These are phyloP conservation scores for Musa balbisiana DNA, from an alignment of 202 grass and related monocot genomes.

Conservation along the genomic window DNA sequence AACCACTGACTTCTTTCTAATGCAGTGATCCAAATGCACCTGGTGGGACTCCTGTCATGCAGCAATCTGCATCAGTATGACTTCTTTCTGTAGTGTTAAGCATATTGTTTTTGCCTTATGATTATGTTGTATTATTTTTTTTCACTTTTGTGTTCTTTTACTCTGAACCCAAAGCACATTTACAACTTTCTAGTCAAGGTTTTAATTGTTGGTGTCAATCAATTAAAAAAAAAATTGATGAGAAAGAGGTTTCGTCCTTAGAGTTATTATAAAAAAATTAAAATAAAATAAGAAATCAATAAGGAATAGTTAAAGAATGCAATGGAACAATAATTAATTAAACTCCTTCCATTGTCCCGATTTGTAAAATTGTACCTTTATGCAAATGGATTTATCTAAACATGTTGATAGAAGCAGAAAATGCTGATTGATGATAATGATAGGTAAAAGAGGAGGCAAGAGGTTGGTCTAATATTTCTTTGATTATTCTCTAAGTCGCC, in stretches of 20 bases:
- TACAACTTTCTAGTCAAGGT: not conserved
- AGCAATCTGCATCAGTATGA: conserved; percentile 81
- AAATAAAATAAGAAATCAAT: not conserved
- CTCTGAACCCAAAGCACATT: not conserved
- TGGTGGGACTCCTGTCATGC: conserved; percentile 97
- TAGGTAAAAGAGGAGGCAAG: no score
- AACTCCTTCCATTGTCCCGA: no score
- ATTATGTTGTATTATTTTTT: not conserved
- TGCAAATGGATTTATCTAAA: no score
- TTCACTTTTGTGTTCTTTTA: not conserved
- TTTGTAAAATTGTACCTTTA: no score
- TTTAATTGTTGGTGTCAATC: not conserved
- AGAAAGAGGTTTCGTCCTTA: not conserved
- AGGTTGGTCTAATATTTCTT: no score
- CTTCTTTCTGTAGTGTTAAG: conserved; percentile 21
- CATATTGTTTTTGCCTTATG: conserved; percentile 11
- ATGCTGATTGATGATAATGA: no score
- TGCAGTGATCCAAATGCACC: conserved; percentile 91
- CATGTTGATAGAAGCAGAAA: no score
- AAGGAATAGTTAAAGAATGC: no score
- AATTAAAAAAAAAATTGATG: not conserved
- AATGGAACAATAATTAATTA: no score
- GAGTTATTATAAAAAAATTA: not conserved
- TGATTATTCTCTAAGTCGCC: no score
- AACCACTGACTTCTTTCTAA: conserved; percentile 16